These are phyloP conservation scores for Solanum peruvianum DNA, from an alignment of 257 asterid species.

Conservation along the genomic window DNA sequence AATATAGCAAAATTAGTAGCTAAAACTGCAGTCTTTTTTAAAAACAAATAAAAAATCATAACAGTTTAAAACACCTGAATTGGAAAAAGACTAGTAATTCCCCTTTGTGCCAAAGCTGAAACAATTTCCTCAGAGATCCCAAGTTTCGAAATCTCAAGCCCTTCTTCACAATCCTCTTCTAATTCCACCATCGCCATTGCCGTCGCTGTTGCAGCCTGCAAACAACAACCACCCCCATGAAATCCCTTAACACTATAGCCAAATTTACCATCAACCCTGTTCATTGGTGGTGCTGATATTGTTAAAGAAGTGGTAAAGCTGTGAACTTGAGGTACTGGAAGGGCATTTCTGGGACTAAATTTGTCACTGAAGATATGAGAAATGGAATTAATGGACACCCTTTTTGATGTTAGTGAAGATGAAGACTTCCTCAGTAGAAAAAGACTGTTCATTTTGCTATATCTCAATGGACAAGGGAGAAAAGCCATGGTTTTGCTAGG, in stretches of 20 bases:
- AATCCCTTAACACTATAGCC: conserved; percentile 22
- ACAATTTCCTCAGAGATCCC: conserved; percentile 63
- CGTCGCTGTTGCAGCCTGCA: conserved; percentile 37
- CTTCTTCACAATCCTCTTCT: conserved; percentile 26
- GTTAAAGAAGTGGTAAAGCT: conserved; percentile 6
- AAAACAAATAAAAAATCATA: background rate
- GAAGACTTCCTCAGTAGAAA: conserved; percentile 37
- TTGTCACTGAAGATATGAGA: conserved; percentile 21
- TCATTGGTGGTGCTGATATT: background rate
- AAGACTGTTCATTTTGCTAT: conserved; percentile 36
- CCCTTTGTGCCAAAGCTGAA: conserved; percentile 46
- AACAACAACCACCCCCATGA: conserved; percentile 27
- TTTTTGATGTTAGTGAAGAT: conserved; percentile 19
- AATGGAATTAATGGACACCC: conserved; percentile 30
- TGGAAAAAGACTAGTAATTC: conserved; percentile 68
- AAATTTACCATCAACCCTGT: background rate
- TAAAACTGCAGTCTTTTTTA: background rate
- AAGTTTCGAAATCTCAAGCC: conserved; percentile 83
- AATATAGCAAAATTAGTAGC: background rate
- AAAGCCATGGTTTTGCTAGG: background rate
- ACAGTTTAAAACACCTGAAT: conserved; percentile 51
- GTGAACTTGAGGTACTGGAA: background rate
- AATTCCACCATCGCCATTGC: conserved; percentile 51
- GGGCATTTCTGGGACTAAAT: conserved; percentile 9
- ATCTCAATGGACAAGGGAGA: background rate